Evolutionary conservation across 108 stramenopile species (phyloP), one percentile per base, ranked within the genome.

Genomic region (Chaetoceros tenuissimus): DNA sequence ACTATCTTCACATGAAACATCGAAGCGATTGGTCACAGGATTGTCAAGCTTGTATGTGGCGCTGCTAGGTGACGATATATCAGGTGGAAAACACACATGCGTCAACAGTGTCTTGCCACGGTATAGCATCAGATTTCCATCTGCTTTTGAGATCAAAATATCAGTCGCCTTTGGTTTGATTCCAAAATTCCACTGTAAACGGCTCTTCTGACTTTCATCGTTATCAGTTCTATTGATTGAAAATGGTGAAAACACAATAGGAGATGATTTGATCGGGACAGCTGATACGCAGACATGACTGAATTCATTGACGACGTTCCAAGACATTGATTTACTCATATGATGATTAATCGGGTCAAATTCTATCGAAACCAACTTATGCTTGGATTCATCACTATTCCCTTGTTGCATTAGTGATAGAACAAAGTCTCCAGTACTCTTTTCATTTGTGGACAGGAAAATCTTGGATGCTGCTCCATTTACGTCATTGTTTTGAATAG

Each of bases 21-120:
- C 83, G 20, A 82, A 49, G 46, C 74, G 48, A 66, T 68, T 55
- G 22, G 55, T 64, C 16, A 78, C 82, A 43, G 75, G 43, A 62
- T 85, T 71, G 13, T 62, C 50, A 23, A 85, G 31, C 43, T 40
- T 29, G 17, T 13, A 25, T 47, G 57, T 21, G 16, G 50, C 66
- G 53, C 0, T 66, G 71, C 55, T 13, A 40, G 5, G 62, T 72
- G 19, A 72, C 50, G 16, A 72, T 48, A 28, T 61, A 67, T 31
- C 34, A 40, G 8, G 5, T 40, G 5, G 8, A 40, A 10, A 13
- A 5, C 34, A 40, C 34, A 10, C 13, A 5, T 40, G 34, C 13
- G 34, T 13, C 5, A 40, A 40, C 5, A 5, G 13, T 10, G 34
- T 40, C 34, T 40, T 10, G 8, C 34, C 5, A 10, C 34, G 5